Base-by-base conservation (phyloP, 2,329 filamentous ascomycete species). In the Lachnellula arida region DNA sequence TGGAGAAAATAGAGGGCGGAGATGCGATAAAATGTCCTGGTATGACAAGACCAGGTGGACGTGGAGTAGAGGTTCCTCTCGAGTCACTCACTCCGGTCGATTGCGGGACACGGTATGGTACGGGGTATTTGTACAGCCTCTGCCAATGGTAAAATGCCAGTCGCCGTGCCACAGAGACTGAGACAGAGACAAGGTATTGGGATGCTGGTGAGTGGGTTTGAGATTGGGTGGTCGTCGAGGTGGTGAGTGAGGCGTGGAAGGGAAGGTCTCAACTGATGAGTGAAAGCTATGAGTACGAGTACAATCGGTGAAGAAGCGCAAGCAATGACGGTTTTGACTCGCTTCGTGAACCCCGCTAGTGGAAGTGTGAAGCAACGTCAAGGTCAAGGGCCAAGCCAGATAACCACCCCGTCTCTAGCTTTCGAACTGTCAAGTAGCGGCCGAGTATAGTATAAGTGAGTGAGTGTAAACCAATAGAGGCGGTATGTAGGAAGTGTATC, bases 1-100 rank as follows among this genome's bases (percentile, higher is more conserved):
- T 46, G 47, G 55, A 46, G 49, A 56, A 39, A 58, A 48, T 49
- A 39, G 43, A 54, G 42, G 53, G 48, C 49, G 47, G 42, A 51
- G 54, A 9, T 12, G 42, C 19, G 49, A 54, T 34, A 55, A 51
- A 9, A 32, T 32, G 28, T 12, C 54, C 54, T 55, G 57, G 53
- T 46, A 53, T 51, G 53, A 54, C 46, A 51, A 55, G 43, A 23
- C 34, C 17, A 22, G 53, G 46, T 9, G 34, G 53, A 12, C 15
- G 39, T 15, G 39, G 15, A 19, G 17, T 42, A 19, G 39, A 40
- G 25, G 25, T 39, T 17, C 37, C 15, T 15, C 23, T 17, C n/a
- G 23, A 46, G 25, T 32, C 28, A 32, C 28, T 32, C 28, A 12
- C 28, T 32, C 28, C 28, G 35, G 28, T 42, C 32, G 39, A 42